These are phyloP conservation scores for Yueomyces sinensis DNA, from an alignment of 805 yeast species.

Conservation along the genomic window DNA sequence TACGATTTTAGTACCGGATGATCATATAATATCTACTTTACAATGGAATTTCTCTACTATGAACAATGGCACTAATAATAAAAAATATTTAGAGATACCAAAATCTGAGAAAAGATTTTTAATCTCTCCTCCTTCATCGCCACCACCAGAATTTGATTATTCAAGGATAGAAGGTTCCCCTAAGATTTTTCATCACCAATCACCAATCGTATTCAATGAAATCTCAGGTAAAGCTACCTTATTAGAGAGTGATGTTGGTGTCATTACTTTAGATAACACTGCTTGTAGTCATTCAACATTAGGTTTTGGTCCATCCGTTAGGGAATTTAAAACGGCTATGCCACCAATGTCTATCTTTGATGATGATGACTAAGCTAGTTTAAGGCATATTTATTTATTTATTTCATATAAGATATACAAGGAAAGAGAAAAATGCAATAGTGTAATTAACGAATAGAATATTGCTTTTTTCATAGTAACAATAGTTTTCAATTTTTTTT, in stretches of 20 bases:
- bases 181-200: not conserved
- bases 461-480: no score
- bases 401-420: no score
- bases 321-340: constrained; percentile 20
- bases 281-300: not conserved
- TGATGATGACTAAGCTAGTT: constrained; percentile 10
- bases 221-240: constrained; percentile 2
- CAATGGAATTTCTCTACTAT: constrained; percentile 10
- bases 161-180: constrained; percentile 28
- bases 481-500: no score
- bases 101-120: constrained; percentile 23
- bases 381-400: no score
- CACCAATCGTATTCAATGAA: not conserved
- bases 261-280: constrained; percentile 13
- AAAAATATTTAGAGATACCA: constrained; percentile 23
- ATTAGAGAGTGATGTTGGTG: constrained; percentile 9
- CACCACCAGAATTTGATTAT: constrained; percentile 30
- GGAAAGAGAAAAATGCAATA: no score
- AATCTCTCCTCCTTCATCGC: constrained; percentile 31
- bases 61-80: constrained; percentile 1
- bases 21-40: not conserved
- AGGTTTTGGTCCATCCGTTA: not conserved
- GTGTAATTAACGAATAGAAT: no score
- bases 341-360: constrained; percentile 30
- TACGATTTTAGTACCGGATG: constrained; percentile 1